Evolutionary conservation across 2,329 filamentous ascomycete genomes (phyloP).

Genomic region (Colletotrichum simmondsii): DNA sequence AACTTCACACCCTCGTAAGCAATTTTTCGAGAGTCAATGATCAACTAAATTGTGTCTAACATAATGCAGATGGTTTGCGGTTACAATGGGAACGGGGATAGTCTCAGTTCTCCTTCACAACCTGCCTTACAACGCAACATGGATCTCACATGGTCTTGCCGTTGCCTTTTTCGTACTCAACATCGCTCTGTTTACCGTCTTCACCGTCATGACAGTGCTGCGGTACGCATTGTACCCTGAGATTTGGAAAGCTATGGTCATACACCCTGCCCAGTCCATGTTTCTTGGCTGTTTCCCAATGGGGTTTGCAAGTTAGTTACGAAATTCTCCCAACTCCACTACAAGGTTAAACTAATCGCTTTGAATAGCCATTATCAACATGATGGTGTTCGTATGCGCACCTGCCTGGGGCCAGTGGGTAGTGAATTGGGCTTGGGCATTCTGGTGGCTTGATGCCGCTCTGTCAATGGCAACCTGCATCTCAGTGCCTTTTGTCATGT

Average conservation of each 20-base stretch:
- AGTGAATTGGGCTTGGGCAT: constrained; percentile 63
- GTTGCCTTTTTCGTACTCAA: constrained; percentile 72
- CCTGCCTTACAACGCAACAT: constrained; percentile 68
- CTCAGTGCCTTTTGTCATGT: constrained; percentile 68
- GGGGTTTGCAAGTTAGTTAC: constrained; percentile 66
- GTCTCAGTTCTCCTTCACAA: constrained; percentile 71
- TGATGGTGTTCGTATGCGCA: constrained; percentile 70
- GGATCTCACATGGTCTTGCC: constrained; percentile 55
- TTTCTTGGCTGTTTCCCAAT: constrained; percentile 78
- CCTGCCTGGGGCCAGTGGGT: constrained; percentile 69
- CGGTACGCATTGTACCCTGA: constrained; percentile 74
- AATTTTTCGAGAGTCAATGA: constrained; percentile 13
- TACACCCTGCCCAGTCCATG: constrained; percentile 73
- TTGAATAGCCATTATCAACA: constrained; percentile 66
- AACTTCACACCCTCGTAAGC: constrained; percentile 66
- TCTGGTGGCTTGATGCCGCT: constrained; percentile 68
- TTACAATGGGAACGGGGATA: constrained; percentile 76
- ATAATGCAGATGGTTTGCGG: constrained; percentile 63
- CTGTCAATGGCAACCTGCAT: constrained; percentile 65
- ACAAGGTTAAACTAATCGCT: constrained; percentile 26
- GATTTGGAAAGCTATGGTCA: constrained; percentile 74
- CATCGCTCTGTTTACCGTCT: constrained; percentile 64
- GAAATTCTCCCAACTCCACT: not conserved
- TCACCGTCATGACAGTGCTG: constrained; percentile 63
- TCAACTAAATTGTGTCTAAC: not conserved